A percentile compares a stretch with the other conserved stretches of the same genome.
These are phyloP conservation scores for Saccharomycodes ludwigii DNA, from an alignment of 805 yeast genomes.

Conservation along the genomic window DNA sequence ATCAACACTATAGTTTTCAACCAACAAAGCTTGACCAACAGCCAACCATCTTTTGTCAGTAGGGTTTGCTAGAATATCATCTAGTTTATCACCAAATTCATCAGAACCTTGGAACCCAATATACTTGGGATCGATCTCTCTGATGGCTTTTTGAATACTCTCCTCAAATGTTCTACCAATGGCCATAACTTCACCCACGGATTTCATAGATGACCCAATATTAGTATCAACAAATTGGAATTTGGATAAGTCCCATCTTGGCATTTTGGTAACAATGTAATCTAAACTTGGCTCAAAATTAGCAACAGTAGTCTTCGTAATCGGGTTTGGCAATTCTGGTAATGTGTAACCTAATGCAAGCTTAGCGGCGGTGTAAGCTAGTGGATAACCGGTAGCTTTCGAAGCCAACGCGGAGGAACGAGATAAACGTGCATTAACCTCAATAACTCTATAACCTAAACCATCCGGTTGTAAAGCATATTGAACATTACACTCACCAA, in stretches of 20 bases:
- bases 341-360: conserved; percentile 86
- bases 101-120: conserved; percentile 85
- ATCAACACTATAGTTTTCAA: conserved; percentile 85
- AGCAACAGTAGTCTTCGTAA: conserved; percentile 87
- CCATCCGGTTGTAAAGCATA: conserved; percentile 90
- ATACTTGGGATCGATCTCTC: conserved; percentile 77
- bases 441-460: conserved; percentile 92
- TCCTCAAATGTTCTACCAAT: conserved; percentile 97
- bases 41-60: conserved; percentile 97
- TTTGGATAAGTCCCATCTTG: conserved; percentile 97
- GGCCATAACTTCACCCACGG: conserved; percentile 98
- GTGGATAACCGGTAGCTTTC: conserved; percentile 96
- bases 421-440: conserved; percentile 94
- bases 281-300: conserved; percentile 97
- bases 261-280: conserved; percentile 93
- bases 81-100: conserved; percentile 60
- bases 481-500: conserved; percentile 98
- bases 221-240: conserved; percentile 83
- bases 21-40: conserved; percentile 90
- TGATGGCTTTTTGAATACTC: conserved; percentile 93
- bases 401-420: conserved; percentile 99
- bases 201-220: conserved; percentile 90
- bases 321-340: conserved; percentile 84
- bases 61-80: conserved; percentile 67
- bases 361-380: conserved; percentile 97